Conservation (phyloP, 371 early-diverging fungal species). For the Apophysomyces elegans region DNA sequence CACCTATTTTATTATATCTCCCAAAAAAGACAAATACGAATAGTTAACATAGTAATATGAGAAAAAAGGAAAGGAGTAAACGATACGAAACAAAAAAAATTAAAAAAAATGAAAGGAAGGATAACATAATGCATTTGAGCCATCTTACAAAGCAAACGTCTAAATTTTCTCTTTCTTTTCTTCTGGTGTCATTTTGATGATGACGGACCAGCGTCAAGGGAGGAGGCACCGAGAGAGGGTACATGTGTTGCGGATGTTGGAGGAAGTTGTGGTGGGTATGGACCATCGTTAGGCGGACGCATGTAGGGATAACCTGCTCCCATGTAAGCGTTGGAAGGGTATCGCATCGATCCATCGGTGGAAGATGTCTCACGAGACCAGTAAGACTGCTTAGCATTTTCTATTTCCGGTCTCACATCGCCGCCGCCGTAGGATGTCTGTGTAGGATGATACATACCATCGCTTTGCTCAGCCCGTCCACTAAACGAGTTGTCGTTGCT, state of each 20-base stretch:
- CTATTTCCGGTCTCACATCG: constrained; percentile 7
- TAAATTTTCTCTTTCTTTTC: constrained; percentile 6
- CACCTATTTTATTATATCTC: not conserved
- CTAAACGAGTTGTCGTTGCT: not conserved
- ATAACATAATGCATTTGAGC: constrained; percentile 1
- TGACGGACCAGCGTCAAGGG: constrained; percentile 9
- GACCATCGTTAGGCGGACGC: constrained; percentile 5
- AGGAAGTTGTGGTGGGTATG: constrained; percentile 10
- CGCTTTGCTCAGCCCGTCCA: not conserved
- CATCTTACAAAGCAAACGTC: not conserved
- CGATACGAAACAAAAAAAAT: constrained; percentile 2
- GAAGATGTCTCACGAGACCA: not conserved
- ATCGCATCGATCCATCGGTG: constrained; percentile 4
- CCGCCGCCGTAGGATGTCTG: constrained; percentile 6
- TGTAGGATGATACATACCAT: constrained; percentile 5
- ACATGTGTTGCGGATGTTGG: not conserved
- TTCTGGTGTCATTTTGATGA: constrained; percentile 9
- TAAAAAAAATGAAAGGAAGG: constrained; percentile 8
- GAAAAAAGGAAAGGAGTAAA: constrained; percentile 4
- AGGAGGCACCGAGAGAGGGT: constrained; percentile 5
- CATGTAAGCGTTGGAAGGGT: constrained; percentile 5
- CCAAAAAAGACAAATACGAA: not conserved
- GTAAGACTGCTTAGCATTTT: not conserved
- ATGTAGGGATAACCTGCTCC: constrained; percentile 11
- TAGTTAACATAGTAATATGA: not conserved